Evolutionary conservation across 345 rosid genomes (phyloP), one percentile per base, ranked within the genome.

Genomic region (Pelargonium nanum): DNA sequence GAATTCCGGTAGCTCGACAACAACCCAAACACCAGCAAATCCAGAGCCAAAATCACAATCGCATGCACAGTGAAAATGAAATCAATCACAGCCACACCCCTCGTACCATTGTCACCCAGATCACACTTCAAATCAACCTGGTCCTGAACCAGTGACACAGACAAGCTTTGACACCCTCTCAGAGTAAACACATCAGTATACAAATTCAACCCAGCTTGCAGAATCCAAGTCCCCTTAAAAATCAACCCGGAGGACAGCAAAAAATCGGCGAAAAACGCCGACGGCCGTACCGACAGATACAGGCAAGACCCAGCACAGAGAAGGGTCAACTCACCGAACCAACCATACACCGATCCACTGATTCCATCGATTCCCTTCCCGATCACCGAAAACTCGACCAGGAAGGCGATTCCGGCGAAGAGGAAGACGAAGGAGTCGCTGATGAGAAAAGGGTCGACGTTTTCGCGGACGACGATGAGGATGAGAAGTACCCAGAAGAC

Each of bases 51-150:
- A 15, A 82, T 72, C 64, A 62, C 73, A 54, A 72, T 77, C 16
- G 76, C 77, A 60, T 85, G 82, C 23, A 59, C 74, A 62, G 64
- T 66, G 80, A 85, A 85, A 69, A 82, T 64, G 63, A 85, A 69
- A 69, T 75, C 77, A 57, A 78, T 67, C 82, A 85, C 57, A 32
- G 84, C 83, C 32, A 73, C 72, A 24, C 75, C 91, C 67, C 87
- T 80, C 45, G 73, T 56, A 22, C 73, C 74, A 72, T 85, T 83
- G 59, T 77, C 83, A 58, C 76, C 71, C 61, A 80, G 80, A 70
- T 75, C 83, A 71, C 87, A 80, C 60, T 71, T 76, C 34, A 75
- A 55, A 65, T 74, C 82, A 20, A 69, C 75, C 67, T 64, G 65
- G 22, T 56, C 75, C 24, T 53, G 61, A 1, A 62, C 74, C 1